Evolutionary conservation across 768 basidiomycete genomes (phyloP), one percentile per base, ranked within the genome.

Genomic region (Neoboletus magnificus): DNA sequence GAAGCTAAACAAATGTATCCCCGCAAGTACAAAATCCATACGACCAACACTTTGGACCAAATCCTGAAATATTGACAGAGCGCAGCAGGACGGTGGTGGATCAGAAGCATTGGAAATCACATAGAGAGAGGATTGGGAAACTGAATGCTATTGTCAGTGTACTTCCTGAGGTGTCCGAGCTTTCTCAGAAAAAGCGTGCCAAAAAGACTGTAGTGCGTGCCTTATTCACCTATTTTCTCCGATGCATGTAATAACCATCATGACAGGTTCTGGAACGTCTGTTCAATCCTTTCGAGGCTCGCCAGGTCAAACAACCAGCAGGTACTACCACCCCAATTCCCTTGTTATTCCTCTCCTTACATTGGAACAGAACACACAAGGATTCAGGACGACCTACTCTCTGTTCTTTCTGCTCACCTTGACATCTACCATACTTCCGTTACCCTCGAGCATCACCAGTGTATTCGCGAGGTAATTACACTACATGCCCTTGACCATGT

Each of bases 401-500:
- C 84, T 6, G 70, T 78, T 4, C 73, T 90, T 29, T 84, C 80
- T 33, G 79, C 84, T 1, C 79, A 93, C 55, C 78, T 83, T 58
- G 96, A 99, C 66, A 63, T 98, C 20, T 91, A 89, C 65, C 65
- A 90, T 29, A 78, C 93, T 22, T 81, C 82, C 8, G 76, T 84
- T 35, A 73, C 82, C n/a, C 74, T 86, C 47, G 86, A 88, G 15
- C 75, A 81, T n/a, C 82, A 86, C 52, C 79, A 80, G 64, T 69
- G 71, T 20, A 76, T 83, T 18, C 80, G 91, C 39, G 85, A 93
- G 67, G 84, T 83, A 1, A 79, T 86, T 4, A 76, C 90, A 3
- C 72, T 96, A 5, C 95, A 98, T 69, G 82, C 83, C 3, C 70
- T 98, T 50, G 93, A 97, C 64, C 97, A 99, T 73, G 79, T 95